Base-by-base conservation (phyloP, 495 filamentous ascomycete genomes). In the Daldinia grandis region DNA sequence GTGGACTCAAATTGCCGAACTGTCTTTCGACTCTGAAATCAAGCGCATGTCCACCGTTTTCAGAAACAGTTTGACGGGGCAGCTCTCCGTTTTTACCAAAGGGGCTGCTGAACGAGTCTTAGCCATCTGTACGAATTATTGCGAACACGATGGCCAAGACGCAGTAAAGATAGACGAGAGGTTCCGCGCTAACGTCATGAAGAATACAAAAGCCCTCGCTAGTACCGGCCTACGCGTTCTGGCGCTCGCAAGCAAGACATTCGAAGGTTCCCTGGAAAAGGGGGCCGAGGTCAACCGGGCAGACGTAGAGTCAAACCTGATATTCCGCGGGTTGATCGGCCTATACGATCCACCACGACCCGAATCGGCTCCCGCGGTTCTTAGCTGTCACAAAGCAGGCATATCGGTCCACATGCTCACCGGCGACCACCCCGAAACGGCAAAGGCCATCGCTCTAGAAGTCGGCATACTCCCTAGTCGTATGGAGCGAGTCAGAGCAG, bases 391-490 rank as follows among this genome's bases (percentile, higher is more conserved):
- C 66, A 79, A 80, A 35, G 87, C 90, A 57, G 90, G 90, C n/a
- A 91, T 92, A 49, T 82, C 85, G n/a, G 89, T 92, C 1, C 90
- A 92, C 74, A 92, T 92, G 90, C 83, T 92, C 1, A 92, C 90
- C 12, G 89, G 90, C 64, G 89, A 91, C 69, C 88, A 91, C 68
- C 84, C 85, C 0, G 83, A 87, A 12, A 91, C 90, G n/a, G 88
- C 89, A 1, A 81, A 81, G 35, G 86, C 89, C 7, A 91, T 92
- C 58, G 90, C 89, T 1, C 78, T 81, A 1, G 83, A 91, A 73
- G 87, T 92, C 12, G 90, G 90, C 24, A 92, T 92, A 62, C 82
- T 91, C n/a, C 88, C 88, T 1, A 62, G 65, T 31, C 82, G 86
- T 61, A 84, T 86, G 78, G 76, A 82, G 33, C 72, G 66, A 1